Evolutionary conservation across 495 filamentous ascomycete species (phyloP).

Genomic region (Aspergillus campestris): DNA sequence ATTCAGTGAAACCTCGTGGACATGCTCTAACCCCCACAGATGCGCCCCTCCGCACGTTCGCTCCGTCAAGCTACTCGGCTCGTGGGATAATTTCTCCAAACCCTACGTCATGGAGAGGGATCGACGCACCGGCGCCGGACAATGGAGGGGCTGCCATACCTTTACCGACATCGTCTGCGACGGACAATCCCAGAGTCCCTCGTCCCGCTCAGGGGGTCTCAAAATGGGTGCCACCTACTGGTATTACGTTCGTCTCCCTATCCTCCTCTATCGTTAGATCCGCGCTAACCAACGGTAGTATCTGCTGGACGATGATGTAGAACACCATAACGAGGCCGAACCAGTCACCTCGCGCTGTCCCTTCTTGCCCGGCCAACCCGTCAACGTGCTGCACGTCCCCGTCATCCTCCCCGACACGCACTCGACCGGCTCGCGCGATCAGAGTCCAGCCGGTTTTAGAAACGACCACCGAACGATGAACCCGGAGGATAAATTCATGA

Average conservation of each 20-base stretch:
- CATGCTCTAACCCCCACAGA: constrained; percentile 27
- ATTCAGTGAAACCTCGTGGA: neutral
- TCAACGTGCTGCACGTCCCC: constrained; percentile 77
- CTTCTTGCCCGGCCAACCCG: constrained; percentile 72
- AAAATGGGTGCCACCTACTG: constrained; percentile 93
- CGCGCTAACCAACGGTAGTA: constrained; percentile 47
- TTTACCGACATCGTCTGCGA: constrained; percentile 82
- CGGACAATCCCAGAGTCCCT: constrained; percentile 44
- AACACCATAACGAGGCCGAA: constrained; percentile 61
- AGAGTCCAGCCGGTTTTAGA: constrained; percentile 28
- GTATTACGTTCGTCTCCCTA: constrained; percentile 65
- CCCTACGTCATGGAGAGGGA: constrained; percentile 75
- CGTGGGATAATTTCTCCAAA: constrained; percentile 85
- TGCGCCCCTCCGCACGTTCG: constrained; percentile 56
- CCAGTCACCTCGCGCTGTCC: constrained; percentile 74
- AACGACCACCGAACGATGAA: constrained; percentile 63
- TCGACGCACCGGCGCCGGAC: constrained; percentile 53
- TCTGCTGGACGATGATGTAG: constrained; percentile 63
- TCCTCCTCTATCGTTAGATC: neutral
- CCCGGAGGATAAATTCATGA: constrained; percentile 65
- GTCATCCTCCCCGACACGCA: constrained; percentile 48
- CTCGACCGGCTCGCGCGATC: constrained; percentile 25
- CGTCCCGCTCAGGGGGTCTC: constrained; percentile 65
- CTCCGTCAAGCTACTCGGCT: constrained; percentile 74
- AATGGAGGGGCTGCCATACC: constrained; percentile 78